Evolutionary conservation across 2,329 filamentous ascomycete species (phyloP), one percentile per base, ranked within the genome.

Genomic region (Sclerotinia nivalis): DNA sequence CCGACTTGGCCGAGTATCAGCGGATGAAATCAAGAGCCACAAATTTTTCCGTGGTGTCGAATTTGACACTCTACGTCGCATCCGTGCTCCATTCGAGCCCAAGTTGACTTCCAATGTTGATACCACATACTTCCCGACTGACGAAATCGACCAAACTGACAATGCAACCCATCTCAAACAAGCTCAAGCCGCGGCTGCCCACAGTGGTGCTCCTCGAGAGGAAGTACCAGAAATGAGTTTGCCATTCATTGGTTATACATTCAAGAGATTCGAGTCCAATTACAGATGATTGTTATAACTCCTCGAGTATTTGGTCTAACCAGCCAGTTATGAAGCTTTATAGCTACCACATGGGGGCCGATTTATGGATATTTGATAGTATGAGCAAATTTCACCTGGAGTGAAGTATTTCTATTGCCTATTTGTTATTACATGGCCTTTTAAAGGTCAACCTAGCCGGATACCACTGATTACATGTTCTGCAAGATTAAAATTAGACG

Each of bases 41-140:
- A 87, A 92, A 22, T 99, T 98, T 87, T 99, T 99, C 91, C 91
- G 92, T 47, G 96, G 96, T 67, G 96, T 99, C 40, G 91, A 97
- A 75, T 99, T 97, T 85, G 93, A 97, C 74, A 92, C 91, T 76
- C 86, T 99, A 74, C 93, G 96, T 73, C 90, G 91, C 71, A 98
- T 99, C 78, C 91, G 94, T 50, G 96, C 96, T 70, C 96, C 96
- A 0, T 99, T 99, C 79, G 95, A 98, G 83, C 96, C 96, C 3
- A 93, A 93, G 78, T 85, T 99, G 73, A 91, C 92, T 71, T 97
- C 93, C 73, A 96, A 96, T 80, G 91, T 97, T 77, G 96, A 99
- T 79, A 97, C 96, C 28, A 95, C 94, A 60, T 98, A 99, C 85
- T 99, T 99, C 89, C 96, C 96, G 13, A 97, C 93, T 66, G 96